Conservation (phyloP, 345 rosid species). For the Brassica cretica region DNA sequence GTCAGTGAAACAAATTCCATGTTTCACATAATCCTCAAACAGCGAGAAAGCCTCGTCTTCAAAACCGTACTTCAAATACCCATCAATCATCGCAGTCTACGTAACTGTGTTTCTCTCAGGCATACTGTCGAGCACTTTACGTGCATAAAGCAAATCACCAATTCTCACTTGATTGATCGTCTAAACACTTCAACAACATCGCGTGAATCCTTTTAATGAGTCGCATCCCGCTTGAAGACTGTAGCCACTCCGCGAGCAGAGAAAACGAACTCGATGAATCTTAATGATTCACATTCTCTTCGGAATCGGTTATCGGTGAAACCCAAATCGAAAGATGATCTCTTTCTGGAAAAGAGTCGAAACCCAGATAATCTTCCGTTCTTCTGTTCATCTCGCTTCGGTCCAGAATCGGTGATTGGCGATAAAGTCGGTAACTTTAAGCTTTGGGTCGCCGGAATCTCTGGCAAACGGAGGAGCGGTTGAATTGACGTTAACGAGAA, state of each 20-base stretch:
- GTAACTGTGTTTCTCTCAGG: constrained; percentile 58
- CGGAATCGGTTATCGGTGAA: too few relatives aligned
- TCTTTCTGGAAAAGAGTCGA: constrained; percentile 37
- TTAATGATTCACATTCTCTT: constrained; percentile 27
- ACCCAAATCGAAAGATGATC: constrained; percentile 19
- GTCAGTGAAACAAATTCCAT: constrained; percentile 47
- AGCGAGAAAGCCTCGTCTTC: constrained; percentile 59
- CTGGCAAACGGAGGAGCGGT: constrained; percentile 33
- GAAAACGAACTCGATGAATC: background rate
- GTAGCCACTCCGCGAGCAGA: constrained; percentile 51
- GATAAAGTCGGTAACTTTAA: constrained; percentile 30
- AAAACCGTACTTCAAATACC: constrained; percentile 52
- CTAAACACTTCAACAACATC: constrained; percentile 47
- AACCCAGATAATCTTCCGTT: constrained; percentile 21
- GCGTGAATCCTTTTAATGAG: constrained; percentile 60
- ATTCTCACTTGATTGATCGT: constrained; percentile 38
- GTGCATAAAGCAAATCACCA: constrained; percentile 52
- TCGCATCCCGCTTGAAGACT: constrained; percentile 44
- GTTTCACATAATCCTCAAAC: constrained; percentile 42
- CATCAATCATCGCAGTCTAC: constrained; percentile 80
- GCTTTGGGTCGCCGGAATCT: constrained; percentile 17
- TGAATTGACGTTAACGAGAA: constrained; percentile 45
- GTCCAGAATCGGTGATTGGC: constrained; percentile 25
- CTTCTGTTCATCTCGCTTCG: constrained; percentile 30
- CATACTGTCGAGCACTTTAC: constrained; percentile 79